Evolutionary conservation across 805 yeast species (phyloP).

Genomic region (Metschnikowia cerradonensis): DNA sequence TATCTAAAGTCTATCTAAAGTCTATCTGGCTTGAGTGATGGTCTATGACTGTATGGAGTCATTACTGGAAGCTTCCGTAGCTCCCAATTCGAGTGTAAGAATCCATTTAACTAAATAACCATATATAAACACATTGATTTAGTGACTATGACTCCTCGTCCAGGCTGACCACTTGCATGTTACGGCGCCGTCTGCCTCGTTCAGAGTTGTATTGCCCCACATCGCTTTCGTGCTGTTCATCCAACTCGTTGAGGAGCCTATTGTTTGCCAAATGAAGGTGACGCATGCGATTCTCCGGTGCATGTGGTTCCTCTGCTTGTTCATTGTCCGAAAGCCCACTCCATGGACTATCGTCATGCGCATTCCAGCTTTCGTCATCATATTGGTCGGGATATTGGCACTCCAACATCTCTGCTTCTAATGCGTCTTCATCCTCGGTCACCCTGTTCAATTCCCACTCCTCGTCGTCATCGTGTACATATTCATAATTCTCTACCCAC

Average conservation of each 20-base stretch:
- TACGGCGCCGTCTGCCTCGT: background rate
- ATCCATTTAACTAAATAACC: too few relatives aligned
- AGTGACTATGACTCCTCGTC: constrained; percentile 8
- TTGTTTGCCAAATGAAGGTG: background rate
- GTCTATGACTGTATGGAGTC: too few relatives aligned
- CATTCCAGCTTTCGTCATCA: background rate
- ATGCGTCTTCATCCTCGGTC: background rate
- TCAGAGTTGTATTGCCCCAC: constrained; percentile 6
- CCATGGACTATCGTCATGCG: constrained; percentile 4
- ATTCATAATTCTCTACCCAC: background rate
- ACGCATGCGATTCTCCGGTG: background rate
- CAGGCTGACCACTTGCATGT: constrained; percentile 9
- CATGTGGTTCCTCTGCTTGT: background rate
- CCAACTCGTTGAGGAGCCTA: background rate
- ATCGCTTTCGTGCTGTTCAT: constrained; percentile 10
- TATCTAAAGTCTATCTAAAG: too few relatives aligned
- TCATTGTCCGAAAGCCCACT: constrained; percentile 8
- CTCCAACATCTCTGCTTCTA: too few relatives aligned
- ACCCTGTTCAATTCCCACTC: background rate
- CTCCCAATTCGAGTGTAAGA: too few relatives aligned
- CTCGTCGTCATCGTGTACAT: background rate
- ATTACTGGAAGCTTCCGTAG: too few relatives aligned
- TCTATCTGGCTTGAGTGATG: too few relatives aligned
- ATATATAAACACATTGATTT: too few relatives aligned
- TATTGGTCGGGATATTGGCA: background rate